These are phyloP conservation scores for Marsdenia floribunda DNA, from an alignment of 257 asterid genomes.

Conservation along the genomic window DNA sequence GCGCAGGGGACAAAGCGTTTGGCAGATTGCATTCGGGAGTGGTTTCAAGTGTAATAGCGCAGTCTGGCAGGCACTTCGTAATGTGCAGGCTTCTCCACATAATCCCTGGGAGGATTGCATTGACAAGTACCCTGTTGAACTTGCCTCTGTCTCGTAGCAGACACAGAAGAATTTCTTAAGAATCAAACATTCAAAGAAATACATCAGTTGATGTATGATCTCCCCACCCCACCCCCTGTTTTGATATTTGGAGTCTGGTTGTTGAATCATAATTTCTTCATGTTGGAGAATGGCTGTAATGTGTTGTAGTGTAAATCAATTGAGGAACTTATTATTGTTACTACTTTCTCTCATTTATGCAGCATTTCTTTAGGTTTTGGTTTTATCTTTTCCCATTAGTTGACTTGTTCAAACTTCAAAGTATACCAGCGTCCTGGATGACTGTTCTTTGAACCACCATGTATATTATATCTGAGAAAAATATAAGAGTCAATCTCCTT, in stretches of 20 bases:
- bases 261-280: not conserved
- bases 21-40: conserved; percentile 87
- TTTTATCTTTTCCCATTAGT: not conserved
- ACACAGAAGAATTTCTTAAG: not conserved
- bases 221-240: not conserved
- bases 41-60: conserved; percentile 80
- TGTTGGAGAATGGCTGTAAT: not conserved
- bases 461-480: no score
- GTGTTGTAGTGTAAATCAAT: conserved; percentile 9
- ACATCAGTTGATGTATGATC: not conserved
- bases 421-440: not conserved
- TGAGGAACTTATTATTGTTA: not conserved
- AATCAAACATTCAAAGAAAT: not conserved
- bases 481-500: no score
- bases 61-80: conserved; percentile 68
- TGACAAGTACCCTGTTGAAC: conserved; percentile 52
- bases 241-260: not conserved
- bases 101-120: conserved; percentile 79
- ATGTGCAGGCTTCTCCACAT: conserved; percentile 40
- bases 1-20: conserved; percentile 51
- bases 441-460: not conserved
- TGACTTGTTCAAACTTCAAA: not conserved
- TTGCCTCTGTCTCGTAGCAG: conserved; percentile 40
- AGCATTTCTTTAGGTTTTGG: not conserved
- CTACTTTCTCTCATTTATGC: not conserved